A percentile compares a stretch with the other conserved stretches of the same genome.
phyloP scores from a whole-genome alignment of 129 eudicot species.

The Lactuca saligna region DNA sequence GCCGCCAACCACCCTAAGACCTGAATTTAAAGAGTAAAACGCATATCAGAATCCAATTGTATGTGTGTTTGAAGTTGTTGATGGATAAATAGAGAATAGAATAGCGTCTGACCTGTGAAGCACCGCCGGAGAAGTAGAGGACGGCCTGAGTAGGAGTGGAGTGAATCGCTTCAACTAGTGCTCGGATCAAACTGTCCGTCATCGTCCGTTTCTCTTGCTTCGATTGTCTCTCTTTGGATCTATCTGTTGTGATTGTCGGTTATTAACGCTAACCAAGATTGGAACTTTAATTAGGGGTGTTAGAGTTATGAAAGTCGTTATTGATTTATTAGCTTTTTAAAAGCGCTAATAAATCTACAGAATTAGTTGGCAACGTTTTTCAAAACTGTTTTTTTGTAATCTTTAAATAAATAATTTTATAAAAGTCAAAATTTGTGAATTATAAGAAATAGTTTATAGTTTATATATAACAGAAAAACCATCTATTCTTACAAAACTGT shows the following conservation, averaged over 20 bases:
- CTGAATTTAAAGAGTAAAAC: conserved; percentile 32
- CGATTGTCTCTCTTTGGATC: conserved; percentile 6
- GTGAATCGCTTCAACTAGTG: conserved; percentile 82
- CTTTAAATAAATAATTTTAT: too few relatives aligned
- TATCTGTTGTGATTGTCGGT: conserved; percentile 11
- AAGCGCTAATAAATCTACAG: too few relatives aligned
- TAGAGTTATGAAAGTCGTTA: too few relatives aligned
- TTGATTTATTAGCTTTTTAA: too few relatives aligned
- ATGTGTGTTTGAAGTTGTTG: not conserved
- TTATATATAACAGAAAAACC: too few relatives aligned
- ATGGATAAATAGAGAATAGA: not conserved
- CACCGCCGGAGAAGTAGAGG: conserved; percentile 83
- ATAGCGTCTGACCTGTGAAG: conserved; percentile 60
- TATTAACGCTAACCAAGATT: too few relatives aligned
- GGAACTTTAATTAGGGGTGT: too few relatives aligned
- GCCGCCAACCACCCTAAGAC: conserved; percentile 78
- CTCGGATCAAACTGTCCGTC: conserved; percentile 58
- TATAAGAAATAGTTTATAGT: too few relatives aligned
- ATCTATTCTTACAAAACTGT: too few relatives aligned
- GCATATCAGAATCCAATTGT: conserved; percentile 9
- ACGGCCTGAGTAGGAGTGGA: conserved; percentile 88
- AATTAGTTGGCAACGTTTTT: too few relatives aligned
- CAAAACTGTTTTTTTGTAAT: too few relatives aligned
- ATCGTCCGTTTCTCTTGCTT: conserved; percentile 16
- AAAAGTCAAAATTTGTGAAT: too few relatives aligned